Base-by-base conservation (phyloP, 2,329 filamentous ascomycete genomes). In the Lachnellula arida region DNA sequence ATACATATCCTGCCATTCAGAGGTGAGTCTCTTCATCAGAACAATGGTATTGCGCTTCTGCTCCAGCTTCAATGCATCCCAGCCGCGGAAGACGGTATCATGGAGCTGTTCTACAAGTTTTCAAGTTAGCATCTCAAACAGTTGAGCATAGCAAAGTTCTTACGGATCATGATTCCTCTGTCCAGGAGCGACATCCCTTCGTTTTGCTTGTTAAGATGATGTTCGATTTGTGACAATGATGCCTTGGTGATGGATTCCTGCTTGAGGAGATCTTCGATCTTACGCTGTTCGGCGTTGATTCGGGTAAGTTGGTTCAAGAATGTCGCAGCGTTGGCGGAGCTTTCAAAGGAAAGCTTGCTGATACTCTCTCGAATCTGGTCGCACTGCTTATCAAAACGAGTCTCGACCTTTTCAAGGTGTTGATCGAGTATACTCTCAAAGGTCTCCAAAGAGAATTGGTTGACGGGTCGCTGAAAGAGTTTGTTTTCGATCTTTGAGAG, bases 251-350 rank as follows among this genome's bases (percentile, higher is more conserved):
- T 5, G 3, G 12, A 23, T 40, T 6, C 17, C 17, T 51, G 42
- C 17, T 48, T 23, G 15, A 57, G 17, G 8, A 49, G 22, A 14
- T 43, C 12, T 23, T 54, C 55, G 35, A 57, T 51, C 12, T 39
- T 37, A 14, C 55, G 47, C 17, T 44, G 22, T 14, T 15, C 14
- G 15, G 44, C 23, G 19, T 46, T 46, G 44, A 46, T 12, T 15
- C 25, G 44, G 44, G 44, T 34, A 17, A 32, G 44, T 7, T 46
- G 44, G 23, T 46, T 46, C 44, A 46, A 22, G 14, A 32, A 46
- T 15, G 19, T 22, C 14, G 44, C 22, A 12, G 44, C 3, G 23
- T 14, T 28, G 44, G 44, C 22, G 23, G 44, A 15, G n/a, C 22
- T 17, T 23, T 44, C n/a, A 22, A 12, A 2, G 23, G 22, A 28